phyloP scores from a whole-genome alignment of 2,329 filamentous ascomycete genomes.

The Aspergillus bombycis region DNA sequence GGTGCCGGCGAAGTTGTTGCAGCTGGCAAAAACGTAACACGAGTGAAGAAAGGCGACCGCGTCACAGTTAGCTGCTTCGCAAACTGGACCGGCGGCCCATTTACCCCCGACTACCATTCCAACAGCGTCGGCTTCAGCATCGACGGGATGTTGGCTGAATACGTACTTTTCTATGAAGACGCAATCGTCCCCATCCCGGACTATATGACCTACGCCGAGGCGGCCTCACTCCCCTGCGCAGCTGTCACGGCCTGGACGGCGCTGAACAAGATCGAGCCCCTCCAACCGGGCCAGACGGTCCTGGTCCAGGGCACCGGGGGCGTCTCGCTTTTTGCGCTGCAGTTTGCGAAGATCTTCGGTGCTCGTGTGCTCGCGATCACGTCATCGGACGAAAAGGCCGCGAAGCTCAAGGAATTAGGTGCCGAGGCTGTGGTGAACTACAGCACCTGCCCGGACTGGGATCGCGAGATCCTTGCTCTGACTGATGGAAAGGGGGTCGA shows the following conservation, averaged over 20 bases:
- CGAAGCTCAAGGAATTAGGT: conserved; percentile 54
- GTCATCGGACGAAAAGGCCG: conserved; percentile 54
- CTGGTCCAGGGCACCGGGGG: conserved; percentile 61
- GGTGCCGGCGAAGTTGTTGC: conserved; percentile 4
- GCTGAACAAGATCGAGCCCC: conserved; percentile 24
- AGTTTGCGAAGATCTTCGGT: conserved; percentile 47
- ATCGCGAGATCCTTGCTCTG: not conserved
- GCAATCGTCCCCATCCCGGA: not conserved
- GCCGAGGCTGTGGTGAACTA: conserved; percentile 62
- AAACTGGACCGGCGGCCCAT: conserved; percentile 2
- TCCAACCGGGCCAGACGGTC: conserved; percentile 56
- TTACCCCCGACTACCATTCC: not conserved
- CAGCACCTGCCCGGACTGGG: conserved; percentile 56
- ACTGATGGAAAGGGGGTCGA: not conserved
- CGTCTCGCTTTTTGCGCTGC: conserved; percentile 52
- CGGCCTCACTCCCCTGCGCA: conserved; percentile 5
- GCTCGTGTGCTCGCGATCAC: conserved; percentile 47
- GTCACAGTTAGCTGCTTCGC: not conserved
- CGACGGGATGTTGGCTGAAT: conserved; percentile 1
- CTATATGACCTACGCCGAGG: not conserved
- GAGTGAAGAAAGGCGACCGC: conserved; percentile 1
- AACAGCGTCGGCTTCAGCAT: not conserved
- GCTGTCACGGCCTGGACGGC: conserved; percentile 7
- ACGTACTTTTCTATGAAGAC: conserved; percentile 4
- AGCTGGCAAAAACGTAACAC: not conserved